These are phyloP conservation scores for Globisporangium camurandrum DNA, from an alignment of 352 stramenopile genomes.

Conservation along the genomic window DNA sequence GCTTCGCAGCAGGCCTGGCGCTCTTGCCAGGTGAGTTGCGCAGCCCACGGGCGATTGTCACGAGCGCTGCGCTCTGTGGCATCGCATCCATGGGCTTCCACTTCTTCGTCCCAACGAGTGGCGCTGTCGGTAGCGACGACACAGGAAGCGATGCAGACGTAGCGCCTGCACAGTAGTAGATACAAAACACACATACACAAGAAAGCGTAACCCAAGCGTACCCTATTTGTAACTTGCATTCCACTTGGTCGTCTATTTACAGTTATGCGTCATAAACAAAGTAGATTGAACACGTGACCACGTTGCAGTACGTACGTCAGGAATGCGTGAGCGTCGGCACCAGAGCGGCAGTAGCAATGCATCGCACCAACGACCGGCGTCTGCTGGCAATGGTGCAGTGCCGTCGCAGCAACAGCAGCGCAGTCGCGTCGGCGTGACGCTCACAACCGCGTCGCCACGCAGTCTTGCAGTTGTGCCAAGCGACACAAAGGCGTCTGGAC, in stretches of 20 bases:
- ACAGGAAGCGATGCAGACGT: no score
- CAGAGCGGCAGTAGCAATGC: slow-evolving; percentile 49
- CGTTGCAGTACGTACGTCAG: background rate
- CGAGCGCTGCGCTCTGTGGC: slow-evolving; percentile 42
- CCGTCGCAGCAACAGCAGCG: background rate
- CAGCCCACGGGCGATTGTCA: slow-evolving; percentile 29
- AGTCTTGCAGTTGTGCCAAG: background rate
- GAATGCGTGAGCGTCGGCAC: slow-evolving; percentile 41
- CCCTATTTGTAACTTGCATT: no score
- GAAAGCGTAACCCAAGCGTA: background rate
- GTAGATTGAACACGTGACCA: background rate
- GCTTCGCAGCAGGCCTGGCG: slow-evolving; percentile 48
- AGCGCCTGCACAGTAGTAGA: background rate
- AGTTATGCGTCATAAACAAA: background rate
- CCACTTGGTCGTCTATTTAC: background rate
- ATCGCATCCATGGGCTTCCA: slow-evolving; percentile 49
- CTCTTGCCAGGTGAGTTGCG: slow-evolving; percentile 40
- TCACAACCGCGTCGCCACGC: background rate
- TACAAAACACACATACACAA: background rate
- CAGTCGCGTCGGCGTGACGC: background rate
- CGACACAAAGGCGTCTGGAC: no score
- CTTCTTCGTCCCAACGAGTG: slow-evolving; percentile 38
- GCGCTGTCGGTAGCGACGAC: no score
- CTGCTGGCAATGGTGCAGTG: background rate
- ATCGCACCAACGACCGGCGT: slow-evolving; percentile 5